Evolutionary conservation across 2,329 filamentous ascomycete genomes (phyloP).

Genomic region (Fonsecaea monophora): DNA sequence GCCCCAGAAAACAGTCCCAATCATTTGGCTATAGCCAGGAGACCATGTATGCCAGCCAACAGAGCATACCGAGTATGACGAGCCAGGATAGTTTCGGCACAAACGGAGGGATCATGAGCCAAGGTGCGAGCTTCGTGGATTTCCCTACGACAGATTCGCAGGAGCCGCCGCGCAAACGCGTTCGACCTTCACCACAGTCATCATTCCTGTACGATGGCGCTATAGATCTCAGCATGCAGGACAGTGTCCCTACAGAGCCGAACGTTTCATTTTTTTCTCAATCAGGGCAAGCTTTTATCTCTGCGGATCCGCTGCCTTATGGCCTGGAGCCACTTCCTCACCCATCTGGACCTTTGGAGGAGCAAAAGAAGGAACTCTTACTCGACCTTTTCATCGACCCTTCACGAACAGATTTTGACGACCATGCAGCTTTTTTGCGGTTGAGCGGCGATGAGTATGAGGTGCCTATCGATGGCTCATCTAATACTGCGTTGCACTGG

Average conservation of each 20-base stretch:
- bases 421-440: constrained; percentile 77
- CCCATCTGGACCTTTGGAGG: constrained; percentile 67
- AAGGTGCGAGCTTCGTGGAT: constrained; percentile 48
- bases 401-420: constrained; percentile 71
- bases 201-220: constrained; percentile 47
- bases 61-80: constrained; percentile 71
- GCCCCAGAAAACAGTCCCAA: constrained; percentile 73
- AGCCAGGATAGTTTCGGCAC: constrained; percentile 74
- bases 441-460: constrained; percentile 84
- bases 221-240: constrained; percentile 33
- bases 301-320: constrained; percentile 37
- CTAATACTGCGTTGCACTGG: constrained; percentile 90
- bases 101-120: constrained; percentile 65
- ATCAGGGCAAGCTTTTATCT: constrained; percentile 38
- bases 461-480: constrained; percentile 87
- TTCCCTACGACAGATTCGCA: constrained; percentile 37
- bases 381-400: constrained; percentile 84
- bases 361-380: constrained; percentile 80
- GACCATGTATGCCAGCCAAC: constrained; percentile 79
- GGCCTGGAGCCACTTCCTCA: constrained; percentile 56
- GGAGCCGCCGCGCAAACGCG: constrained; percentile 41
- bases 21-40: constrained; percentile 67
- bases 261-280: constrained; percentile 57
- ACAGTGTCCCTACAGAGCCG: constrained; percentile 53
- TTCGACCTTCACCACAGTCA: constrained; percentile 44